Evolutionary conservation across 176 grass and related monocot genomes (phyloP).

Genomic region (Phoenix roebelenii): DNA sequence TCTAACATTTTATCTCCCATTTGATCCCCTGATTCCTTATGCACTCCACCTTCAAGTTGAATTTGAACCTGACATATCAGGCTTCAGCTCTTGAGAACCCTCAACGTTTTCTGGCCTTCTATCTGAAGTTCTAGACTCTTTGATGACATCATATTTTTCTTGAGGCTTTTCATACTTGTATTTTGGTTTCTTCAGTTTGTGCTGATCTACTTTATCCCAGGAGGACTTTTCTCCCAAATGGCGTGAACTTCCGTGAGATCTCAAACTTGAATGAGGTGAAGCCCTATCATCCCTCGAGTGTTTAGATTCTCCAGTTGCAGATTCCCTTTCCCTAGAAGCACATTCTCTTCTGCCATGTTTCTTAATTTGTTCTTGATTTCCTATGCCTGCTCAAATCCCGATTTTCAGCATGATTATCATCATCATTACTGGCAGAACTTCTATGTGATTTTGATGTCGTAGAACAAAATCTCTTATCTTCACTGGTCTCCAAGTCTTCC

Average conservation of each 20-base stretch:
- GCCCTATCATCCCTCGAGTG: conserved; percentile 7
- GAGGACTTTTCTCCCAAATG: conserved; percentile 24
- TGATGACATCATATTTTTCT: not conserved
- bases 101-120: conserved; percentile 9
- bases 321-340: conserved; percentile 26
- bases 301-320: not conserved
- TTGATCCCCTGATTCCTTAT: not conserved
- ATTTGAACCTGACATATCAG: not conserved
- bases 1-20: not conserved
- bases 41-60: conserved; percentile 7
- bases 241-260: conserved; percentile 50
- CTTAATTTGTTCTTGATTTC: conserved; percentile 31
- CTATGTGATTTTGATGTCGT: conserved; percentile 35
- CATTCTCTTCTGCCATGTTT: conserved; percentile 25
- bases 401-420: conserved; percentile 11
- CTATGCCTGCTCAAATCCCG: conserved; percentile 23
- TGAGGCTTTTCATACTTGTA: conserved; percentile 1
- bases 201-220: conserved; percentile 22
- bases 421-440: conserved; percentile 8
- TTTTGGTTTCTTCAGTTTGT: conserved; percentile 31
- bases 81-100: conserved; percentile 6
- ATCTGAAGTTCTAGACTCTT: conserved; percentile 21
- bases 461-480: conserved; percentile 33
- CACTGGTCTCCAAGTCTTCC: conserved; percentile 13
- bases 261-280: conserved; percentile 34